Conservation (phyloP, 225 moss, liverwort and hornwort genomes). For the Anthoceros angustus region DNA sequence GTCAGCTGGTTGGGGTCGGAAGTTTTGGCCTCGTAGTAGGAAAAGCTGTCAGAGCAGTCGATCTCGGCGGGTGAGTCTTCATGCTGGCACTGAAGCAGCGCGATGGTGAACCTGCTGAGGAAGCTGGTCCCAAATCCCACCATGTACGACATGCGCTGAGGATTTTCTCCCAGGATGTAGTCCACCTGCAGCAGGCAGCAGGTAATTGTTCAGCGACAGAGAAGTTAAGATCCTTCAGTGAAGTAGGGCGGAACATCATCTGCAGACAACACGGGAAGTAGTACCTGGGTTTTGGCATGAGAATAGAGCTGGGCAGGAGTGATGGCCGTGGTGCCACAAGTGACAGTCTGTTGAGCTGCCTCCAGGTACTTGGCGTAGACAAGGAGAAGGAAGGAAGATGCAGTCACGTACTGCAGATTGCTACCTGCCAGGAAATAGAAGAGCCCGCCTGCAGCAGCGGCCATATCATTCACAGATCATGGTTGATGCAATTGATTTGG, state of each 20-base stretch:
- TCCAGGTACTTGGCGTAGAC: too few relatives aligned
- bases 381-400: too few relatives aligned
- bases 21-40: conserved; percentile 26
- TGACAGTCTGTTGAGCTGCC: too few relatives aligned
- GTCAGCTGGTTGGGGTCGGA: conserved; percentile 65
- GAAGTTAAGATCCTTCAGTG: not conserved
- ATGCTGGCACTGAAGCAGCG: conserved; percentile 40
- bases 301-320: too few relatives aligned
- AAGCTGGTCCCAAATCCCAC: conserved; percentile 42
- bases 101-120: conserved; percentile 67
- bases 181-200: conserved; percentile 36
- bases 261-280: too few relatives aligned
- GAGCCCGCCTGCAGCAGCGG: conserved; percentile 17
- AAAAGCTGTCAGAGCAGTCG: conserved; percentile 50
- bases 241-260: not conserved
- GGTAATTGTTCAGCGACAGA: not conserved
- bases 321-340: too few relatives aligned
- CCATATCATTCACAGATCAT: too few relatives aligned
- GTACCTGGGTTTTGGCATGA: conserved; percentile 38
- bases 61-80: too few relatives aligned
- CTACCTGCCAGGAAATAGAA: conserved; percentile 25
- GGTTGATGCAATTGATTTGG: too few relatives aligned
- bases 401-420: conserved; percentile 25
- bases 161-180: conserved; percentile 69
- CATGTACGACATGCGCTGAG: too few relatives aligned